Base-by-base conservation (phyloP, 352 stramenopile species). In the Pythium phragmitis region DNA sequence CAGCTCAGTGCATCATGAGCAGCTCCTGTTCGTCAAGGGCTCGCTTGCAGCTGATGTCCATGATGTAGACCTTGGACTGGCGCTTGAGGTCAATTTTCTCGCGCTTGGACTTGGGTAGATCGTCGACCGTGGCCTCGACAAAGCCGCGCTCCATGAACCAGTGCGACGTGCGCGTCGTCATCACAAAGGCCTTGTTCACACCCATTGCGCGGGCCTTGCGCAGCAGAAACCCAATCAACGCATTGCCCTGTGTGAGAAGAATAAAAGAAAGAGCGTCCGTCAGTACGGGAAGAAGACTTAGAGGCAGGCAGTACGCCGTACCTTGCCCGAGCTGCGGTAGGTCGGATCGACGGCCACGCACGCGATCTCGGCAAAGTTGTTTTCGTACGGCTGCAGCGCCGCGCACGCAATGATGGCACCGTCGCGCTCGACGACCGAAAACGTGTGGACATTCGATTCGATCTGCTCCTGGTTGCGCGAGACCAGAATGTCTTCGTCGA, bases 131-230 rank as follows among this genome's bases (percentile, higher is more conserved):
- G 9, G 93, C 92, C 67, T 97, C 83, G 61, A 91, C 79, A 69
- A 99, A 99, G 21, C 96, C 96, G 36, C 96, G 82, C 78, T 99
- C 97, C 57, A 98, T 75, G 74, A 99, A 99, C 96, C 96, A 99
- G 73, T 99, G 94, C 69, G 98, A 98, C 17, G 97, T 99, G 73
- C 96, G 91, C 26, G 97, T 99, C 28, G 93, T 98, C 42, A 99
- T 80, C n/a, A 98, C 96, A 63, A 99, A 99, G 9, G 98, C 76
- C 56, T 96, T 96, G 42, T 79, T 90, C 41, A 97, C 81, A 17
- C 86, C 84, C 74, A 92, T 91, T 4, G 85, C 78, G 23, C 89
- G 69, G 12, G 91, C 82, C 58, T 96, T 92, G 67, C 91, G 85
- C 53, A 97, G 85, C 26, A 97, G 78, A 56, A 96, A 98, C 13